Conservation (phyloP, 2,329 filamentous ascomycete species). For the Trichoderma citrinoviride region DNA sequence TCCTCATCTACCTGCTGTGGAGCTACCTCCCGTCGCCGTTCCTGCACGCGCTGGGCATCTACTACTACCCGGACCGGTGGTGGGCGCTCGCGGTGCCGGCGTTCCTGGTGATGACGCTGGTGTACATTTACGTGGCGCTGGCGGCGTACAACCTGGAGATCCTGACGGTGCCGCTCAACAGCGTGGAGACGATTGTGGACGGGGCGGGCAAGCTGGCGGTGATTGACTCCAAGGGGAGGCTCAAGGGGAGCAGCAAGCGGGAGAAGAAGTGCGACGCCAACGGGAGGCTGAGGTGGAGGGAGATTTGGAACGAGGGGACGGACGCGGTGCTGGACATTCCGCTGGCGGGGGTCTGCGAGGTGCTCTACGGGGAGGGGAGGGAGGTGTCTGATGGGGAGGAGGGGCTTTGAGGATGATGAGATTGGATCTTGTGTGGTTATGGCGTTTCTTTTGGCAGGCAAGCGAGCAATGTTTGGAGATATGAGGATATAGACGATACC, state of each 20-base stretch:
- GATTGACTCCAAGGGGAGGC: slow-evolving; percentile 66
- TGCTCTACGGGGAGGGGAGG: slow-evolving; percentile 71
- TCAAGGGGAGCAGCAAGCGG: slow-evolving; percentile 39
- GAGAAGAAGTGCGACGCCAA: slow-evolving; percentile 39
- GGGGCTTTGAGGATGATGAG: background rate
- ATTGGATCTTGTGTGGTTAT: background rate
- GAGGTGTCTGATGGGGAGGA: slow-evolving; percentile 31
- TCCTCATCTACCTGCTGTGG: slow-evolving; percentile 74
- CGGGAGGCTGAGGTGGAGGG: slow-evolving; percentile 65
- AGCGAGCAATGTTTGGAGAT: background rate
- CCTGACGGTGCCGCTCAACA: slow-evolving; percentile 74
- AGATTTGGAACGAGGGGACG: slow-evolving; percentile 86
- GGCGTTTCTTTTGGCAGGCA: background rate
- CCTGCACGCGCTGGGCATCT: slow-evolving; percentile 86
- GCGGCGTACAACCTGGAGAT: slow-evolving; percentile 88
- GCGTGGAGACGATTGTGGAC: slow-evolving; percentile 87
- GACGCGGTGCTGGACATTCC: slow-evolving; percentile 98
- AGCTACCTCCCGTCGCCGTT: slow-evolving; percentile 89
- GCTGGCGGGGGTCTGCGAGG: slow-evolving; percentile 89
- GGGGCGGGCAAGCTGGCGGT: slow-evolving; percentile 82
- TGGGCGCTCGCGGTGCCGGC: slow-evolving; percentile 92
- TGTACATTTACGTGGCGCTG: slow-evolving; percentile 93
- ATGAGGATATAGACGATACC: background rate
- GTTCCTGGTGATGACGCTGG: slow-evolving; percentile 81
- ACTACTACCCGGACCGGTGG: slow-evolving; percentile 97